Conservation (phyloP, 768 basidiomycete species). For the Galerina marginata region DNA sequence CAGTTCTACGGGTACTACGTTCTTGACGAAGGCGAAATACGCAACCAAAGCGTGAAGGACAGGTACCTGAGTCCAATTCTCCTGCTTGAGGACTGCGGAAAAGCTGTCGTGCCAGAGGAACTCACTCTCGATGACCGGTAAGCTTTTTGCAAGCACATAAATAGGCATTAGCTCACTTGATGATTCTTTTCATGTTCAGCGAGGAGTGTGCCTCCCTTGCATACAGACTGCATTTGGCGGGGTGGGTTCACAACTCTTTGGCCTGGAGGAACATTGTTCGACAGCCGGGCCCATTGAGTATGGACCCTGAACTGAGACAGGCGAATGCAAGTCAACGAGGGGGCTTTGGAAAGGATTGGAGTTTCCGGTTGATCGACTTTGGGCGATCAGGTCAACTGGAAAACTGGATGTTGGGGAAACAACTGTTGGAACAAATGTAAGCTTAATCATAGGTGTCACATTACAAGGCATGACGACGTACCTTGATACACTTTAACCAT, state of each 20-base stretch:
- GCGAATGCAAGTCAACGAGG: too few relatives aligned
- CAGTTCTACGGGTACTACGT: conserved; percentile 69
- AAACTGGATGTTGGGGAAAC: too few relatives aligned
- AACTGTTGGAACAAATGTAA: too few relatives aligned
- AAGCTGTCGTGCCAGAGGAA: conserved; percentile 25
- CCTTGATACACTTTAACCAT: too few relatives aligned
- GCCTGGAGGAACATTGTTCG: conserved; percentile 42
- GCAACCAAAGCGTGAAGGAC: not conserved
- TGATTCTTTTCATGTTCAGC: conserved; percentile 18
- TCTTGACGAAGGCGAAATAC: conserved; percentile 18
- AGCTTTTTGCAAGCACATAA: not conserved
- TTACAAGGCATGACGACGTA: too few relatives aligned
- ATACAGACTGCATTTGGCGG: conserved; percentile 39
- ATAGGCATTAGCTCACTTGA: too few relatives aligned
- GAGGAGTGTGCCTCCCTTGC: conserved; percentile 46
- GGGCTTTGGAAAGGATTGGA: too few relatives aligned
- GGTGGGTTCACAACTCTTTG: conserved; percentile 43
- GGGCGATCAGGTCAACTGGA: too few relatives aligned
- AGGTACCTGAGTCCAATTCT: conserved; percentile 45
- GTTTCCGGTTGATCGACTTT: too few relatives aligned
- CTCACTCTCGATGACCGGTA: conserved; percentile 45
- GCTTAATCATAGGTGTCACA: too few relatives aligned
- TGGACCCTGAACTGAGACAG: conserved; percentile 12
- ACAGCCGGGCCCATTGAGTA: conserved; percentile 38
- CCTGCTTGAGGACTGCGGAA: conserved; percentile 49